Conservation (phyloP, 2,329 filamentous ascomycete genomes). For the Cladophialophora immunda region DNA sequence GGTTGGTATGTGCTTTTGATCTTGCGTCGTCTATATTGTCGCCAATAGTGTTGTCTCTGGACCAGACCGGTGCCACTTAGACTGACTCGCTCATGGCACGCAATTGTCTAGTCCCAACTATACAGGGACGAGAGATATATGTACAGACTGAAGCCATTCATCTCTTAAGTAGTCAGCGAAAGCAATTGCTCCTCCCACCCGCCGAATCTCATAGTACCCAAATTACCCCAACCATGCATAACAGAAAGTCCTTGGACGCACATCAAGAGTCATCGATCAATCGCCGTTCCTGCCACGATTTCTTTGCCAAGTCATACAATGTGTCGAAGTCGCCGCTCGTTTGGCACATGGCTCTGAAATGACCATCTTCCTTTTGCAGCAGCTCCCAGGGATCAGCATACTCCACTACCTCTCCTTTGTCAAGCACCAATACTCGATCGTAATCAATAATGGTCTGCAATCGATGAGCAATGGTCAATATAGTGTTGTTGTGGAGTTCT, state of each 20-base stretch:
- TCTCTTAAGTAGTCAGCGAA: not conserved
- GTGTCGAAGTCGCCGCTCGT: conserved; percentile 70
- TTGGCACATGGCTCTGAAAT: conserved; percentile 74
- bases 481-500: conserved; percentile 85
- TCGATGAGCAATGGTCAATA: conserved; percentile 94
- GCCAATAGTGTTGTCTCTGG: not conserved
- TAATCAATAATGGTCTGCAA: conserved; percentile 98
- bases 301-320: conserved; percentile 63
- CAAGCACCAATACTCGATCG: conserved; percentile 93
- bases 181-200: conserved; percentile 11
- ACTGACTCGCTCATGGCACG: not conserved
- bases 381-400: conserved; percentile 90
- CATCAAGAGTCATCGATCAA: conserved; percentile 51
- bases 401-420: conserved; percentile 86
- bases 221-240: not conserved
- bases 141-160: conserved; percentile 13
- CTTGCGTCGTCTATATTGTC: not conserved
- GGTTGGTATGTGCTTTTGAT: not conserved
- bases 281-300: conserved; percentile 57
- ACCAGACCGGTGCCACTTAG: not conserved
- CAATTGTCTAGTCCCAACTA: not conserved
- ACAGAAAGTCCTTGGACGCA: not conserved
- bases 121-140: conserved; percentile 5
- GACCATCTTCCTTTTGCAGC: conserved; percentile 73
- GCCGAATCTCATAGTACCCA: conserved; percentile 1